phyloP scores from a whole-genome alignment of 495 filamentous ascomycete species.

The Aspergillus panamensis region DNA sequence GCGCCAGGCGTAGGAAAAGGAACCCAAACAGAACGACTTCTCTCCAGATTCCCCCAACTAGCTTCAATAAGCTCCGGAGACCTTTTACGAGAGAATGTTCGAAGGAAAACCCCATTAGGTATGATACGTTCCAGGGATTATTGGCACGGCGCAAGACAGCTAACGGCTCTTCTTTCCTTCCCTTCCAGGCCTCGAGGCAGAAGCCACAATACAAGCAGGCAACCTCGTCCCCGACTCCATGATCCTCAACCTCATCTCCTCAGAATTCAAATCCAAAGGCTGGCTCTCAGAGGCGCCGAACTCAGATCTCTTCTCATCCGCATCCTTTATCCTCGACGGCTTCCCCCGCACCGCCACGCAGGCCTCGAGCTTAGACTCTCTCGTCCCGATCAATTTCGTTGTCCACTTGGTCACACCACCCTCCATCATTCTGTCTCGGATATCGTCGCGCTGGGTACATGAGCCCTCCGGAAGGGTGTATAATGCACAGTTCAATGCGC shows the following conservation, averaged over 20 bases:
- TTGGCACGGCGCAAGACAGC: neutral
- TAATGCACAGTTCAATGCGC: conserved; percentile 87
- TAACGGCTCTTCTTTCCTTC: conserved; percentile 6
- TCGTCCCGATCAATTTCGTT: conserved; percentile 90
- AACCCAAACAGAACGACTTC: conserved; percentile 85
- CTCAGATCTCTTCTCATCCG: conserved; percentile 64
- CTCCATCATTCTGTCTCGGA: conserved; percentile 81
- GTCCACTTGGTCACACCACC: conserved; percentile 53
- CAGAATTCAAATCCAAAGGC: conserved; percentile 75
- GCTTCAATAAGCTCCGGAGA: conserved; percentile 93
- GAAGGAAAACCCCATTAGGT: conserved; percentile 82
- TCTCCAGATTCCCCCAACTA: conserved; percentile 81
- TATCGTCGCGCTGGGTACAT: conserved; percentile 90
- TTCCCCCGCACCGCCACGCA: conserved; percentile 87
- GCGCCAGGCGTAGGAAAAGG: conserved; percentile 93
- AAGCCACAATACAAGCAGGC: conserved; percentile 78
- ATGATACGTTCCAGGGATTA: conserved; percentile 23
- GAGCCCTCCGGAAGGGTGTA: conserved; percentile 88
- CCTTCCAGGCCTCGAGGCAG: conserved; percentile 74
- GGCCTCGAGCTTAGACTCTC: conserved; percentile 67
- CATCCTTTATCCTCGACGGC: conserved; percentile 93
- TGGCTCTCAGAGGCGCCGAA: conserved; percentile 57
- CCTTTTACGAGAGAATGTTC: conserved; percentile 86
- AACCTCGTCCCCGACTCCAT: conserved; percentile 81
- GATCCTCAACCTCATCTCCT: conserved; percentile 87